Evolutionary conservation across 2,329 filamentous ascomycete species (phyloP).

Genomic region (Aspergillus sergii): DNA sequence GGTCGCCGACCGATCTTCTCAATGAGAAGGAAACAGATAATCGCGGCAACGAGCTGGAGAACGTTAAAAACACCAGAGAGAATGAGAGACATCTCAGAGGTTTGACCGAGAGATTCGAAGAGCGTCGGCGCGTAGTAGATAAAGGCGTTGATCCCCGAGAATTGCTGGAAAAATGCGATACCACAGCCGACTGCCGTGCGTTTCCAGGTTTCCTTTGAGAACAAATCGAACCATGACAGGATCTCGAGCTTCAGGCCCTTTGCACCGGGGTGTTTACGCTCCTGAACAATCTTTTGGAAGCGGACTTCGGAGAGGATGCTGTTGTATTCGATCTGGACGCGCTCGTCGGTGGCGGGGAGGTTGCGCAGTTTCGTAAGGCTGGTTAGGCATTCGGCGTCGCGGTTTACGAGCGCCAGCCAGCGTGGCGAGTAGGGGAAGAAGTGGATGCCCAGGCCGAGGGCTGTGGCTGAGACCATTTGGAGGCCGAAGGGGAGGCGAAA

Average conservation of each 20-base stretch:
- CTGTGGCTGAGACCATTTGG: constrained; percentile 64
- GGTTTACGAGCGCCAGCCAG: constrained; percentile 65
- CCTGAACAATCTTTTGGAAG: background rate
- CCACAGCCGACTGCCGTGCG: constrained; percentile 37
- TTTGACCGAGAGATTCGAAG: constrained; percentile 54
- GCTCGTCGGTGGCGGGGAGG: constrained; percentile 52
- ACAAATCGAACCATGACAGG: constrained; percentile 51
- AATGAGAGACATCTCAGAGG: constrained; percentile 66
- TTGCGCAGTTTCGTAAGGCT: constrained; percentile 59
- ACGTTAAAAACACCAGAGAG: constrained; percentile 52
- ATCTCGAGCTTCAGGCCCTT: background rate
- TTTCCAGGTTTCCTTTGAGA: constrained; percentile 41
- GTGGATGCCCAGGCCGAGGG: constrained; percentile 63
- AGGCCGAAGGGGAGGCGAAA: constrained; percentile 63
- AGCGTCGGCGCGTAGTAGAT: constrained; percentile 56
- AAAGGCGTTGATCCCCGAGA: constrained; percentile 44
- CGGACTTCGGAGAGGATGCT: constrained; percentile 1
- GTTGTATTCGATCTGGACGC: constrained; percentile 40
- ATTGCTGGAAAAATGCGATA: constrained; percentile 50
- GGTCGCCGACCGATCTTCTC: constrained; percentile 47
- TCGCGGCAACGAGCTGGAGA: constrained; percentile 64
- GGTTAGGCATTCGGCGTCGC: constrained; percentile 62
- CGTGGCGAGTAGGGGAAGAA: constrained; percentile 66
- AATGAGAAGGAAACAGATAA: constrained; percentile 50
- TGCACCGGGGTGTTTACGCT: background rate